These are phyloP conservation scores for Eurotiales sp. DNA, from an alignment of 2,329 filamentous ascomycete genomes.

Conservation along the genomic window DNA sequence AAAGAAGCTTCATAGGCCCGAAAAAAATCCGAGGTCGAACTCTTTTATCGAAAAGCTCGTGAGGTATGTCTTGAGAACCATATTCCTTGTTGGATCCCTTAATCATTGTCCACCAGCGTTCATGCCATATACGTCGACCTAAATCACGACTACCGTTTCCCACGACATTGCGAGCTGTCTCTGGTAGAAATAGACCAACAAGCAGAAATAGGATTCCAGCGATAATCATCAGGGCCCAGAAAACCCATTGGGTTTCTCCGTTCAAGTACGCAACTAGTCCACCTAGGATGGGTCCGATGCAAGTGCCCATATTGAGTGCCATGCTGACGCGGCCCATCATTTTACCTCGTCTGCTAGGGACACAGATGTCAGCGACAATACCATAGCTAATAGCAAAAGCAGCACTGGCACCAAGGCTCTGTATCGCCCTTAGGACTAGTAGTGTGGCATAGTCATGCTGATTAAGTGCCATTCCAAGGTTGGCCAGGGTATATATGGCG, in stretches of 20 bases:
- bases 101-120: too few species aligned
- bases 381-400: constrained; percentile 39
- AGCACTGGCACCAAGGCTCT: constrained; percentile 34
- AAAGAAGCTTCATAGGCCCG: not conserved
- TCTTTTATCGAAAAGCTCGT: too few species aligned
- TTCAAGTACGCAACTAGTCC: constrained; percentile 29
- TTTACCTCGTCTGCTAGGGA: constrained; percentile 32
- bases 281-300: constrained; percentile 32
- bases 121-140: too few species aligned
- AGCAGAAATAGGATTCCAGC: constrained; percentile 33
- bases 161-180: constrained; percentile 34
- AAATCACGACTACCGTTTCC: constrained; percentile 34
- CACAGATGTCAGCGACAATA: constrained; percentile 37
- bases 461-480: constrained; percentile 34
- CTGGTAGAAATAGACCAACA: constrained; percentile 32
- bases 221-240: constrained; percentile 49
- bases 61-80: too few species aligned
- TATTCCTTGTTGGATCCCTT: too few species aligned
- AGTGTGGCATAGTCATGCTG: constrained; percentile 30
- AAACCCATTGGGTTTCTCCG: constrained; percentile 35
- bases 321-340: constrained; percentile 36
- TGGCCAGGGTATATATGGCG: constrained; percentile 35
- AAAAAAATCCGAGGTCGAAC: constrained; percentile 20
- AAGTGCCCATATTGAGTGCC: constrained; percentile 28
- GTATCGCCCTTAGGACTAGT: constrained; percentile 32